Conservation (phyloP, 306 rosid genomes). For the Echinosophora koreensis region DNA sequence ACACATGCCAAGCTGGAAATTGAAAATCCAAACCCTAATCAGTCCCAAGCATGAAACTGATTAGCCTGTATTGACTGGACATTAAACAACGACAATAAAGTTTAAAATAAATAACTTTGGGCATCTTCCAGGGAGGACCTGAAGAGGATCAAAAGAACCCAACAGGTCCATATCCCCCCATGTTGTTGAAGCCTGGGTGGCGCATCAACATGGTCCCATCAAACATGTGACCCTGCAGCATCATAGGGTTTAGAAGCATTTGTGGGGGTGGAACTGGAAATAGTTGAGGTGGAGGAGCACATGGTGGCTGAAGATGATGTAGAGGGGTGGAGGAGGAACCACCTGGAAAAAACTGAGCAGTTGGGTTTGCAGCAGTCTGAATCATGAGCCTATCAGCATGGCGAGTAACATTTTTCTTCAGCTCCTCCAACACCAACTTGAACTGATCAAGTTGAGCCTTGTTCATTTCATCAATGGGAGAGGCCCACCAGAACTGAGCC, state of each 20-base stretch:
- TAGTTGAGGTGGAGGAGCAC: not conserved
- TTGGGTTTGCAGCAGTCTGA: not conserved
- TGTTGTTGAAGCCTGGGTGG: not conserved
- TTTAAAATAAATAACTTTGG: not conserved
- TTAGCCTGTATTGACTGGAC: not conserved
- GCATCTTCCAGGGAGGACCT: not conserved
- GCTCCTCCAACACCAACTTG: not conserved
- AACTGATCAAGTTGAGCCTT: not conserved
- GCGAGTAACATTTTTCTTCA: not conserved
- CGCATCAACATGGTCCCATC: constrained; percentile 30
- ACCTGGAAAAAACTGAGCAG: constrained; percentile 12
- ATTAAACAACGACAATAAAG: not conserved
- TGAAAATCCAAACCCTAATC: not conserved
- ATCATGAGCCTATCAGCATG: not conserved
- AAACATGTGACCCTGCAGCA: constrained; percentile 32
- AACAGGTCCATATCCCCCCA: constrained; percentile 29
- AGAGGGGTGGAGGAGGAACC: not conserved
- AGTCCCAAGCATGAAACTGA: not conserved
- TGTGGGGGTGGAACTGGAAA: not conserved
- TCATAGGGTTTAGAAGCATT: not conserved
- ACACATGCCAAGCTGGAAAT: not conserved
- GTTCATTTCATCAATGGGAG: not conserved
- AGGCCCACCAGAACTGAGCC: constrained; percentile 35
- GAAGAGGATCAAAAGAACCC: constrained; percentile 27
- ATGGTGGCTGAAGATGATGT: no score